Percentiles rank a stretch among this genome's conserved stretches.
Evolutionary conservation across 352 stramenopile species (phyloP).

Genomic region (Phytopythium mirpurense): DNA sequence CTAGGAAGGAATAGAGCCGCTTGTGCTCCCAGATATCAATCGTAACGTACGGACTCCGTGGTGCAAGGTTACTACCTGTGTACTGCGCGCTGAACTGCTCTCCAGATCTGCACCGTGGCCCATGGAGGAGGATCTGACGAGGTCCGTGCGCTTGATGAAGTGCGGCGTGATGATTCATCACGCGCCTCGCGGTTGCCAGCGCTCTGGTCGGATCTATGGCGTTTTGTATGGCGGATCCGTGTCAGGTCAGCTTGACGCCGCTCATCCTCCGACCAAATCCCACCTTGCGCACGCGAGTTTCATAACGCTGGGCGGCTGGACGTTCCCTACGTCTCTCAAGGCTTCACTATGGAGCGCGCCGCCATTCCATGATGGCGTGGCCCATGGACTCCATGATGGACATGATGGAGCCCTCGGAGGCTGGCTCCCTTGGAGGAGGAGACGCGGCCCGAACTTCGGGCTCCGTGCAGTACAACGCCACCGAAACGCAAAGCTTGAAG

Average conservation of each 20-base stretch:
- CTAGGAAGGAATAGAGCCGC: too few species aligned
- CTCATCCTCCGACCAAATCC: conserved; percentile 2
- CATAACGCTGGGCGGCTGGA: not conserved
- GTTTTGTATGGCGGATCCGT: not conserved
- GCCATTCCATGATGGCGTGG: too few species aligned
- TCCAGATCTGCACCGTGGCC: not conserved
- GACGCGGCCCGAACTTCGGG: not conserved
- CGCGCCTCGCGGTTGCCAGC: not conserved
- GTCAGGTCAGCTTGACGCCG: not conserved
- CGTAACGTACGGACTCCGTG: too few species aligned
- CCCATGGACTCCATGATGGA: too few species aligned
- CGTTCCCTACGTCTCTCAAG: not conserved
- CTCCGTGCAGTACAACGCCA: not conserved
- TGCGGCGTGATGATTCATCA: too few species aligned
- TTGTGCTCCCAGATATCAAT: too few species aligned
- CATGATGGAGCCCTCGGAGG: too few species aligned
- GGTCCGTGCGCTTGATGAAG: too few species aligned
- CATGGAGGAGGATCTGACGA: too few species aligned
- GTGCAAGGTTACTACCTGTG: not conserved
- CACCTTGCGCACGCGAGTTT: not conserved
- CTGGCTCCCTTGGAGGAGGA: not conserved
- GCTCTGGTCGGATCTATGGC: not conserved
- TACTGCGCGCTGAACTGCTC: not conserved
- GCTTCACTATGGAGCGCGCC: too few species aligned
- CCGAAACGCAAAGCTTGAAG: conserved; percentile 9